Base-by-base conservation (phyloP, 805 yeast genomes). In the Metschnikowia cerradonensis region DNA sequence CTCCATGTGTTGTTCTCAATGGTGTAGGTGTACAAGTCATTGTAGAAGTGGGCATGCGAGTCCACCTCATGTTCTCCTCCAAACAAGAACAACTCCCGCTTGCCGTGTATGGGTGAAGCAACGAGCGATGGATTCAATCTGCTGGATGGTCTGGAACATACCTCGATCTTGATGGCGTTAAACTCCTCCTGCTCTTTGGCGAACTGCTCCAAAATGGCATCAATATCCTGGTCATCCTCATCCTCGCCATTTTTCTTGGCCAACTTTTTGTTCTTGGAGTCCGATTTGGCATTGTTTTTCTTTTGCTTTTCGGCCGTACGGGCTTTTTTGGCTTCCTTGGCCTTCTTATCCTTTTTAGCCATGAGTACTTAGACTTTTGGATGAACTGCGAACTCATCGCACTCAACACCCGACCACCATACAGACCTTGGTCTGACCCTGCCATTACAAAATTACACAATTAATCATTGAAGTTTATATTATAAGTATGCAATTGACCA, bases 291-390 rank as follows among this genome's bases (percentile, higher is more conserved):
- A 47, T 75, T 77, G 47, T 81, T 86, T 67, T 92, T 92, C 68
- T 84, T 83, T 54, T 80, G 82, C 72, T 92, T 92, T 56, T 81
- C 89, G 35, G 92, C 95, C 30, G 86, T 74, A 44, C 96, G 81
- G 20, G 94, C 95, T 78, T 90, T 90, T 69, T 90, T 90, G 60
- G 96, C 89, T 44, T 88, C 96, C 67, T 90, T 90, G 58, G 88
- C 84, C 67, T 90, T 88, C 71, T 89, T 90, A 54, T 77, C 84
- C 61, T 82, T 88, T 72, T 91, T 92, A 14, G 92, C 97, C 97
- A 91, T 91, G 41, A 34, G 30, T 42, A 40, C 34, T 15, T 15
- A 3, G 43, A 40, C 33, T 26, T 26, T 41, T 34, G 23, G 19
- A 26, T 26, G 43, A 26, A 26, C 34, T 40, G 43, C 43, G 43